Conservation (phyloP, 768 basidiomycete genomes). For the Daedalea quercina region DNA sequence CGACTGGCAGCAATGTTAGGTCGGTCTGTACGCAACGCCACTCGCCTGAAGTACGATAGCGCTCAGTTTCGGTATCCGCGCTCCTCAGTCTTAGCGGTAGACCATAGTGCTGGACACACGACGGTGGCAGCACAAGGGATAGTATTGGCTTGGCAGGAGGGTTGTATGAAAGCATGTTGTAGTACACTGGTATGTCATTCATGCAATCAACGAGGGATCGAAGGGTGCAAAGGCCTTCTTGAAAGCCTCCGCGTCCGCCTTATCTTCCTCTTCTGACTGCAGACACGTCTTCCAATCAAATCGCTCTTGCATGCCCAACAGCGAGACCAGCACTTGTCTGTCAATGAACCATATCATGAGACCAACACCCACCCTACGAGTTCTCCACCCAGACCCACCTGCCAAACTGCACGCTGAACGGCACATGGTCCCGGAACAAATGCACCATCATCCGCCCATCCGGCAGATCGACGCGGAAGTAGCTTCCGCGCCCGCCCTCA, state of each 20-base stretch:
- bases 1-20: no score
- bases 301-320: conserved; percentile 73
- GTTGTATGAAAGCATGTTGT: no score
- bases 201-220: conserved; percentile 35
- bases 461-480: conserved; percentile 90
- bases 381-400: conserved; percentile 58
- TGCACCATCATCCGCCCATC: conserved; percentile 83
- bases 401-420: conserved; percentile 91
- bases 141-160: no score
- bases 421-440: conserved; percentile 66
- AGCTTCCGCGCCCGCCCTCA: conserved; percentile 56
- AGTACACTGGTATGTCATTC: no score
- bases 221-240: conserved; percentile 77
- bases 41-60: no score
- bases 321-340: conserved; percentile 75
- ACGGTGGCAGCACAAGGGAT: no score
- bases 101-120: no score
- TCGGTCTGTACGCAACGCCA: no score
- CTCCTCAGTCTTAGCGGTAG: no score
- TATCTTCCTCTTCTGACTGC: conserved; percentile 80
- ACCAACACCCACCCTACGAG: neutral
- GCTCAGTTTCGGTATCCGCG: no score
- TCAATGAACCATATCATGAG: neutral
- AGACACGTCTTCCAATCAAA: conserved; percentile 91
- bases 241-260: conserved; percentile 74